Base-by-base conservation (phyloP, 768 basidiomycete species). In the Mrakia frigida region DNA sequence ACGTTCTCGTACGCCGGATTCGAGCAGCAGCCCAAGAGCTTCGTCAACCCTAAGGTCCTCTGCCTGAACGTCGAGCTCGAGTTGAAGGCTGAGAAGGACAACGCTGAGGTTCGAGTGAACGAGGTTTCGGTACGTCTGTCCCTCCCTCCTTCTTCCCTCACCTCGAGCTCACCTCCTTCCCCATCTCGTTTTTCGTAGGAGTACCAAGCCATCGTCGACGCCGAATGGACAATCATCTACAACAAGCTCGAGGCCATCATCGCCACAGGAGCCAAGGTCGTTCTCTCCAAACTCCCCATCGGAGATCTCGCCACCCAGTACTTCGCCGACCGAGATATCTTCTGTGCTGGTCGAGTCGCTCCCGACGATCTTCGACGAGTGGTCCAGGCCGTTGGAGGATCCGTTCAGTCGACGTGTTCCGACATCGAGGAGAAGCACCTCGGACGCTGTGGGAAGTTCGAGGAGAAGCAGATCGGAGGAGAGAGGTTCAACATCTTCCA, bases 141-240 rank as follows among this genome's bases (percentile, higher is more conserved):
- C 35, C 31, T 46, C 6, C 56, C 67, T 56, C n/a, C 23, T 28
- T 74, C 43, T 0, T 37, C 25, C 41, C 21, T 67, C 28, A 53
- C 11, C 37, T 53, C 3, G 5, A 56, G 18, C 56, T 56, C 25
- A 56, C 56, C 50, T 52, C n/a, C 23, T 28, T 11, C 25, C 23
- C n/a, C 25, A 9, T 28, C 16, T 13, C 41, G 63, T n/a, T 53
- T 53, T 23, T 53, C 23, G 11, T 78, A 83, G 82, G 97, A 99
- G 82, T 99, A 99, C 82, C 97, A 99, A 84, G 94, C 96, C 7
- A 98, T 99, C 81, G 97, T 99, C 73, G 94, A 99, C 83, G 97
- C 97, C 16, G 97, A 99, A 83, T 99, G 97, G 97, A 92, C 96
- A 81, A 98, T 99, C 84, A 99, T 99, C 81, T 98, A 96, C 85